Evolutionary conservation across 2,329 filamentous ascomycete genomes (phyloP).

Genomic region (Claviceps sp.): DNA sequence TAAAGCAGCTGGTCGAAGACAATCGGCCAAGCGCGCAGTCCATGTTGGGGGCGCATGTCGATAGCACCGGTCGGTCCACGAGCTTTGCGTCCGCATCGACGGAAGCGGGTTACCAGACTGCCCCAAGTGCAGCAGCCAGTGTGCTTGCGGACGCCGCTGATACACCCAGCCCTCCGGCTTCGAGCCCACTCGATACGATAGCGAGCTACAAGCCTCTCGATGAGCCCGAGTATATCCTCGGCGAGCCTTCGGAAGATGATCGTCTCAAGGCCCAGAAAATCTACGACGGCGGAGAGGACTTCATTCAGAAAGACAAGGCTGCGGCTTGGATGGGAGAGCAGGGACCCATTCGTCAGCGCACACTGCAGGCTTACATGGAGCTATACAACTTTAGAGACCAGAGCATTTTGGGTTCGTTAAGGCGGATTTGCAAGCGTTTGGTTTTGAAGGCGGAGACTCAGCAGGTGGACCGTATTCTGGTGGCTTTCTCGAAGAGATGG

Average conservation of each 20-base stretch:
- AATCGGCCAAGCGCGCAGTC: conserved; percentile 14
- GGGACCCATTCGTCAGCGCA: conserved; percentile 42
- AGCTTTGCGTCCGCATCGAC: conserved; percentile 24
- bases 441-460: conserved; percentile 86
- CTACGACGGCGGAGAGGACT: conserved; percentile 72
- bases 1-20: conserved; percentile 10
- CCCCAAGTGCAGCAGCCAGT: conserved; percentile 29
- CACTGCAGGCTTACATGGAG: conserved; percentile 71
- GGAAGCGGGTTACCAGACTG: conserved; percentile 27
- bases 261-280: conserved; percentile 67
- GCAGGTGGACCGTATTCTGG: conserved; percentile 87
- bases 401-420: conserved; percentile 66
- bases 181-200: conserved; percentile 19
- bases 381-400: conserved; percentile 75
- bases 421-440: conserved; percentile 68
- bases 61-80: conserved; percentile 20
- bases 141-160: conserved; percentile 29
- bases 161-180: conserved; percentile 24
- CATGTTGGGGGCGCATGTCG: conserved; percentile 30
- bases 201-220: conserved; percentile 32
- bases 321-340: conserved; percentile 82
- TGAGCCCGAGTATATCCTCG: conserved; percentile 43
- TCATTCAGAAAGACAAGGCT: conserved; percentile 65
- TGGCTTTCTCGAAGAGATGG: conserved; percentile 82
- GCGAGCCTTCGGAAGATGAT: conserved; percentile 54